These are phyloP conservation scores for Tylopilus sp. DNA, from an alignment of 768 basidiomycete species.

Conservation along the genomic window DNA sequence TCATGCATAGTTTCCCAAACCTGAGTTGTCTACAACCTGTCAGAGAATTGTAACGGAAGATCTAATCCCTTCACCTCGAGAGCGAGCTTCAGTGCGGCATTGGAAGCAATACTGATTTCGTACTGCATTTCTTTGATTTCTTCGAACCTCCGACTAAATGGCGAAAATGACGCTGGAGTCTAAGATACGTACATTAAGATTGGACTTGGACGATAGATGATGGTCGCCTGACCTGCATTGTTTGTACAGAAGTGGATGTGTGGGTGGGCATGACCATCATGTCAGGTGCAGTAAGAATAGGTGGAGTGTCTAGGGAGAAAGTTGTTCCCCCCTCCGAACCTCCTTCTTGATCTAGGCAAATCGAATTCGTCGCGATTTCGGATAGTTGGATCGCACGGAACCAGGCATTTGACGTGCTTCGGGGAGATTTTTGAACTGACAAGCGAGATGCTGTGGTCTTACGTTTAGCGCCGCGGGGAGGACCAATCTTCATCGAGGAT, in stretches of 20 bases:
- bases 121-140: background rate
- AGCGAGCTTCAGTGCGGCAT: background rate
- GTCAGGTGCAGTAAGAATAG: background rate
- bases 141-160: background rate
- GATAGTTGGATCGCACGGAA: background rate
- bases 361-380: background rate
- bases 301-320: background rate
- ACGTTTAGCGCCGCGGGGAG: background rate
- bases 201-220: no score
- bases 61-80: background rate
- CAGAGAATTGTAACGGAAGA: background rate
- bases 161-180: background rate
- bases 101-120: background rate
- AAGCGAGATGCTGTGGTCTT: background rate
- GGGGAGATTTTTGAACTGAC: background rate
- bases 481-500: background rate
- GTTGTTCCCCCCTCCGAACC: background rate
- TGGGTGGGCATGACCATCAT: no score
- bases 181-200: background rate
- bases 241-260: no score
- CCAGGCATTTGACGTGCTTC: background rate
- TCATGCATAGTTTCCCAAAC: background rate
- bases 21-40: background rate
- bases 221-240: no score
- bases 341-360: background rate